These are phyloP conservation scores for Leptodontidium sp. DNA, from an alignment of 2,329 filamentous ascomycete genomes.

Conservation along the genomic window DNA sequence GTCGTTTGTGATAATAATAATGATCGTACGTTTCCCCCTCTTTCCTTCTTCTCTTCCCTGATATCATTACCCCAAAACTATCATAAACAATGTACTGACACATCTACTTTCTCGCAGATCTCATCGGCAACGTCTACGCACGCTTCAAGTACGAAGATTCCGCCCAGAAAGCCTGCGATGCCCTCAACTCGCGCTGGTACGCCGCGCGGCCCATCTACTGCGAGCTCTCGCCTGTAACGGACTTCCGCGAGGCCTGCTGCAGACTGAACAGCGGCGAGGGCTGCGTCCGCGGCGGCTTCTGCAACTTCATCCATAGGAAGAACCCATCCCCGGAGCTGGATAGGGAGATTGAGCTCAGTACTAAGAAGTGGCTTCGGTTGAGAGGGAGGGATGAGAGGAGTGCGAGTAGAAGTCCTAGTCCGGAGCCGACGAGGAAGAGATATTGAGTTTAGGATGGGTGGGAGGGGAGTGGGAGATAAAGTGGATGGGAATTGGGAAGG, in stretches of 20 bases:
- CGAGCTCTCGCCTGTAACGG: conserved; percentile 94
- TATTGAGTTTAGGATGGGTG: conserved; percentile 53
- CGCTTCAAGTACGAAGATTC: conserved; percentile 99
- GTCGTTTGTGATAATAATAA: conserved; percentile 99
- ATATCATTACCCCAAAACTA: no score
- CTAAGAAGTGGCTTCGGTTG: conserved; percentile 95
- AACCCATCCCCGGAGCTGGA: conserved; percentile 91
- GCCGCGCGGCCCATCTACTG: conserved; percentile 97
- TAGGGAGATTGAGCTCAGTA: conserved; percentile 82
- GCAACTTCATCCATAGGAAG: conserved; percentile 99
- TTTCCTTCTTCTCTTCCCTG: no score
- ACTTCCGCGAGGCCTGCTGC: conserved; percentile 98
- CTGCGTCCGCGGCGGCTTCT: conserved; percentile 95
- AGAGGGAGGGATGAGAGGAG: conserved; percentile 86
- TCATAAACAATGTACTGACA: conserved; percentile 2
- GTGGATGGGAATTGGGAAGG: neutral
- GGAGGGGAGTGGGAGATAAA: neutral
- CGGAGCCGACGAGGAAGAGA: conserved; percentile 80
- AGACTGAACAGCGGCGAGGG: conserved; percentile 93
- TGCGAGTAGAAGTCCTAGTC: conserved; percentile 82
- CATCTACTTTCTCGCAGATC: conserved; percentile 60
- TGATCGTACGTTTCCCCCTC: conserved; percentile 57
- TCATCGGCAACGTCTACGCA: conserved; percentile 99
- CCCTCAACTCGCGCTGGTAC: conserved; percentile 95
- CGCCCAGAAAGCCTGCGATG: conserved; percentile 92